Percentiles rank a stretch among this genome's conserved stretches.
phyloP scores from a whole-genome alignment of 805 yeast genomes.

The Saccharomycopsis javanensis region DNA sequence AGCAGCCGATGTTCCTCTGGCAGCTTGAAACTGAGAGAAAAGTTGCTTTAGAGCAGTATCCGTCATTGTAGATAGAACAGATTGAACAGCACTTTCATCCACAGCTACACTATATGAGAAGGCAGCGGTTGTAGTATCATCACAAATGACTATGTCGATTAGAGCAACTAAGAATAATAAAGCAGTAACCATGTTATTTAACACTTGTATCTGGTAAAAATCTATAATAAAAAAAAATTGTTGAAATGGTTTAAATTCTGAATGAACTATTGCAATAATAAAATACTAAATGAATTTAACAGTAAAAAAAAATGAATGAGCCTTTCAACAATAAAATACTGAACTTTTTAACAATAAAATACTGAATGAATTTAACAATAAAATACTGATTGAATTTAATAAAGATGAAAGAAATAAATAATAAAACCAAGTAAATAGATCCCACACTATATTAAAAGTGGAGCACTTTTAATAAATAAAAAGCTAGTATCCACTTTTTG shows the following conservation, averaged over 20 bases:
- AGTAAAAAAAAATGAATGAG: too few species aligned
- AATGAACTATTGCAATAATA: too few species aligned
- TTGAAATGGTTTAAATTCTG: too few species aligned
- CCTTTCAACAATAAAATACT: too few species aligned
- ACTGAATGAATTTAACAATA: too few species aligned
- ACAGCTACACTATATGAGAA: slow-evolving; percentile 11
- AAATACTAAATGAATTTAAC: too few species aligned
- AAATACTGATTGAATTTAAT: too few species aligned
- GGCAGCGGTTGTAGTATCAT: background rate
- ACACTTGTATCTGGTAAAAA: background rate
- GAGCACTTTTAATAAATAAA: too few species aligned
- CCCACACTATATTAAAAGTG: too few species aligned
- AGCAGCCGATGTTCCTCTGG: slow-evolving; percentile 19
- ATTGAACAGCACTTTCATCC: slow-evolving; percentile 12
- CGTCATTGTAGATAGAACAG: slow-evolving; percentile 13
- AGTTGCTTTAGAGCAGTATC: slow-evolving; percentile 11
- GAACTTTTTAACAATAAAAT: too few species aligned
- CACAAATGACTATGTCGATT: background rate
- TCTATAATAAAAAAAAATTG: background rate
- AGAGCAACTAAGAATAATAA: background rate
- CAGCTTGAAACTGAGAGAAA: slow-evolving; percentile 16
- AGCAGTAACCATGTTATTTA: background rate
- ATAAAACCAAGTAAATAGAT: too few species aligned
- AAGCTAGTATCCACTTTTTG: background rate
- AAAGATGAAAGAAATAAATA: too few species aligned